Evolutionary conservation across 164 flowering plant species (phyloP), one percentile per base, ranked within the genome.

Genomic region (Nelumbo lutea): DNA sequence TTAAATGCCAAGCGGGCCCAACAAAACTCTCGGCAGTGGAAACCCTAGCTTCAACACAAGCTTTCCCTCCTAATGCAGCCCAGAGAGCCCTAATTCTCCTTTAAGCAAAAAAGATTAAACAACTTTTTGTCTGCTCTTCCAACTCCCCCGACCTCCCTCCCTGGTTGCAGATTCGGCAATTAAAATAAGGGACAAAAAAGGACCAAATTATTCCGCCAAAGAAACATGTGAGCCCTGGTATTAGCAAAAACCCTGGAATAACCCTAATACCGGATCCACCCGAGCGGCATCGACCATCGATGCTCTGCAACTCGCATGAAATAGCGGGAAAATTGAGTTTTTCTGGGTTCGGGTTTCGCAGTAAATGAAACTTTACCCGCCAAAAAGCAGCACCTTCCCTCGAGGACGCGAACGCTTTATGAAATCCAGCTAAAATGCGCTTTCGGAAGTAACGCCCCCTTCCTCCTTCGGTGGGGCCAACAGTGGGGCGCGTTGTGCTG

Each of bases 331-430:
- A 58, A 39, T 46, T 11, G 46, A 46, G 43, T 8, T 3, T 57
- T 57, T 70, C 44, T 52, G 27, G 27, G 27, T 27, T 27, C 27
- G 27, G 27, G 27, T 27, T 27, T 27, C 27, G 27, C 48, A 45
- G 44, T 70, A 15, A 69, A 15, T 45, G n/a, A 59, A 45, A 45
- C n/a, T 47, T 70, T 64, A 70, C 73, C 73, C 73, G 73, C 73
- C 68, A 64, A 70, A 64, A 64, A 46, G n/a, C 8, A 6, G 3
- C 53, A 52, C 40, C 3, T 45, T 42, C 64, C 45, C 63, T 69
- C 8, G 72, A 42, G 72, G 66, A 69, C 72, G 48, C 27, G 48
- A 69, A 70, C 52, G 38, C 63, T 45, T 64, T 57, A 47, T 58
- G 11, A 64, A 64, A 58, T 45, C 10, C 47, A 43, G 56, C 47